These are phyloP conservation scores for Fistulinella cinereoalba DNA, from an alignment of 1,284 basidiomycete species.

Conservation along the genomic window DNA sequence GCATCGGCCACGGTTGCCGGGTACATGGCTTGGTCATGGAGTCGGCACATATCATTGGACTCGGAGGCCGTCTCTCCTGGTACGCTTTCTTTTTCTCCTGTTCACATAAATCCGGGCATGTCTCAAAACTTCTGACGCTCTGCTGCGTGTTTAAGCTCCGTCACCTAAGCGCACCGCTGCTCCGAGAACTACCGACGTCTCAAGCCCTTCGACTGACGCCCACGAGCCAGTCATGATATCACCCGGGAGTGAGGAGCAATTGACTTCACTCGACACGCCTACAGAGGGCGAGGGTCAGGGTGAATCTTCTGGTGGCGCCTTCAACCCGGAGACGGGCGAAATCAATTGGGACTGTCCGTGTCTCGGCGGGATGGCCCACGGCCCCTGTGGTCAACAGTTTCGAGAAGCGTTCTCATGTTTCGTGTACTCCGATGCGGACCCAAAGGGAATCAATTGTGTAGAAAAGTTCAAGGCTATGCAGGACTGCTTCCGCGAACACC, in stretches of 20 bases:
- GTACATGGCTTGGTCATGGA: constrained; percentile 31
- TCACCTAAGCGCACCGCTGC: constrained; percentile 1
- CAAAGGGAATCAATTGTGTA: constrained; percentile 97
- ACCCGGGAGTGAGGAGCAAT: constrained; percentile 1
- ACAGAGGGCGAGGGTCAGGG: constrained; percentile 28
- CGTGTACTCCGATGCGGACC: constrained; percentile 90
- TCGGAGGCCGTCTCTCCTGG: constrained; percentile 23
- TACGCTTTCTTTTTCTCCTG: constrained; percentile 12
- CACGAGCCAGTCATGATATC: constrained; percentile 3
- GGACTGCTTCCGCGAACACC: constrained; percentile 94
- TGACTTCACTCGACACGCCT: constrained; percentile 5
- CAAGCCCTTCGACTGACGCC: constrained; percentile 6
- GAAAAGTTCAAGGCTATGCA: constrained; percentile 99
- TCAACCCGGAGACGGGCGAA: constrained; percentile 93
- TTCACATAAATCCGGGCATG: too few relatives aligned
- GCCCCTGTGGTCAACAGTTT: constrained; percentile 94
- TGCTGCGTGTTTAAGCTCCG: constrained; percentile 7
- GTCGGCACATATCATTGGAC: constrained; percentile 27
- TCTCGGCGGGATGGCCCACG: constrained; percentile 97
- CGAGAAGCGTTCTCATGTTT: constrained; percentile 98
- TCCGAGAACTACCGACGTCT: constrained; percentile 12
- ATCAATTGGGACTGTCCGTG: constrained; percentile 99
- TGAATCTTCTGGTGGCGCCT: constrained; percentile 52
- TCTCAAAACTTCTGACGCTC: too few relatives aligned
- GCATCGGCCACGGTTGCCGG: constrained; percentile 27